phyloP scores from a whole-genome alignment of 257 asterid genomes.

The Primulina tabacum region DNA sequence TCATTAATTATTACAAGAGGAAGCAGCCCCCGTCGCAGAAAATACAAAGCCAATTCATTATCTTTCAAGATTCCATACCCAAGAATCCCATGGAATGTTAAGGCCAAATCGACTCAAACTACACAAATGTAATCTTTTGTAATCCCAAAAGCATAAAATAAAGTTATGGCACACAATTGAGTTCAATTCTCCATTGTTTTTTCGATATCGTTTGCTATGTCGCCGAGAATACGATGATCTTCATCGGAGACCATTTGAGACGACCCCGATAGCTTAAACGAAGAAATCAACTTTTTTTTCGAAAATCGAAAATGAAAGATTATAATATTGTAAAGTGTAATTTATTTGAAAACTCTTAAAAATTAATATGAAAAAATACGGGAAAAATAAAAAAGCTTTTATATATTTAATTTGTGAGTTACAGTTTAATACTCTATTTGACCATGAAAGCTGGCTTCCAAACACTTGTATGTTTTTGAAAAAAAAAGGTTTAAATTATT shows the following conservation, averaged over 20 bases:
- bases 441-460: no score
- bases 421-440: no score
- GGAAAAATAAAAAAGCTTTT: no score
- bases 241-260: neutral
- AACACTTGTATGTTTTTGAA: no score
- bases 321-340: no score
- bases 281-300: no score
- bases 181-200: constrained; percentile 22
- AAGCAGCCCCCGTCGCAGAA: neutral
- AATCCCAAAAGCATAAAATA: neutral
- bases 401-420: no score
- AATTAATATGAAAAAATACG: no score
- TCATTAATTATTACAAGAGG: neutral
- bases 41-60: neutral
- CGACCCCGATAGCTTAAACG: no score
- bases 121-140: neutral
- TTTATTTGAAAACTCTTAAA: no score
- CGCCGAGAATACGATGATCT: neutral
- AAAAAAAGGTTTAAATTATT: no score
- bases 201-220: constrained; percentile 23
- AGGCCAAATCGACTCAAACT: constrained; percentile 1
- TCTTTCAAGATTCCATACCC: constrained; percentile 7
- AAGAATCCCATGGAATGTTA: constrained; percentile 7
- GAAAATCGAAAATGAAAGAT: no score
- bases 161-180: constrained; percentile 19